Conservation (phyloP, 805 yeast species). For the Saturnispora mendoncae region DNA sequence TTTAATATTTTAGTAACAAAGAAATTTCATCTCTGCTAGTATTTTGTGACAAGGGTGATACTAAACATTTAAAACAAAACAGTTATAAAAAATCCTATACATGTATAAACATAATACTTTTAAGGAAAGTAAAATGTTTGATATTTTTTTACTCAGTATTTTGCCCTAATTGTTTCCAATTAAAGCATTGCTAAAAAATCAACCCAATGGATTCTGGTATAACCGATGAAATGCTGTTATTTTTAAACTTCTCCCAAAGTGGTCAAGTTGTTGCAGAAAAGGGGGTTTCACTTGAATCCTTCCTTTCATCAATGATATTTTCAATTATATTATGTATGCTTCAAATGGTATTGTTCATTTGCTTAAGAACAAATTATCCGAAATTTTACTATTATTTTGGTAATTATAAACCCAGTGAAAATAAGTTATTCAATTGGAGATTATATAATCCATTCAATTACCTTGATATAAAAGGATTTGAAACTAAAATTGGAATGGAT, state of each 20-base stretch:
- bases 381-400: slow-evolving; percentile 49
- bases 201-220: not conserved
- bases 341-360: slow-evolving; percentile 39
- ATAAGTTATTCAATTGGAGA: slow-evolving; percentile 20
- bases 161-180: not conserved
- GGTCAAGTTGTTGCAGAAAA: slow-evolving; percentile 5
- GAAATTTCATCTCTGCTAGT: no score
- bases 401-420: slow-evolving; percentile 11
- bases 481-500: slow-evolving; percentile 51
- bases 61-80: no score
- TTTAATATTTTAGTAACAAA: no score
- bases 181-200: no score
- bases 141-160: not conserved
- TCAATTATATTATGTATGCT: slow-evolving; percentile 45
- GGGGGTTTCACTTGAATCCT: slow-evolving; percentile 49
- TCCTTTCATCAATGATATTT: slow-evolving; percentile 46
- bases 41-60: no score
- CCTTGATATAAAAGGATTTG: slow-evolving; percentile 34
- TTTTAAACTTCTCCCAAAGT: slow-evolving; percentile 4
- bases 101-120: no score
- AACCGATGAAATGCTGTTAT: not conserved
- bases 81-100: no score
- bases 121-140: no score
- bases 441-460: slow-evolving; percentile 11
- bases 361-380: slow-evolving; percentile 29